A percentile compares a stretch with the other conserved stretches of the same genome.
Evolutionary conservation across 2,329 filamentous ascomycete genomes (phyloP).

Genomic region (Colletotrichum spaethianum): DNA sequence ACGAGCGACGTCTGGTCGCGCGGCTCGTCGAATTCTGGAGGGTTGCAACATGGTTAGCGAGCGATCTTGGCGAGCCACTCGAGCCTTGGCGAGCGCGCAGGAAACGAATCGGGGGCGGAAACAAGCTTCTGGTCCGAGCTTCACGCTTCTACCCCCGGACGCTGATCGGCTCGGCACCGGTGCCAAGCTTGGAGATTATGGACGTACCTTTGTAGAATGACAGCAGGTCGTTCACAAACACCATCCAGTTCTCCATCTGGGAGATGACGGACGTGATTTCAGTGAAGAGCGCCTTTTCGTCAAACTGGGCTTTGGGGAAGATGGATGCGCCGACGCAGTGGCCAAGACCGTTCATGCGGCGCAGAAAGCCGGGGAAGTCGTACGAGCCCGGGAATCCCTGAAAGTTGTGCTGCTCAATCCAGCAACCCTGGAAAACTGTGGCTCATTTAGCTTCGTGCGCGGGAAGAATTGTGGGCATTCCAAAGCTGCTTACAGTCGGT

Average conservation of each 20-base stretch:
- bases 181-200: background rate
- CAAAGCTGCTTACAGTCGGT: conserved; percentile 35
- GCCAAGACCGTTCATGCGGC: conserved; percentile 44
- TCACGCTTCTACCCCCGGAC: conserved; percentile 2
- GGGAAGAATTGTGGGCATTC: background rate
- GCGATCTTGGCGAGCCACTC: background rate
- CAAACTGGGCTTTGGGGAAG: conserved; percentile 35
- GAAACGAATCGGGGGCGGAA: background rate
- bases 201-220: conserved; percentile 43
- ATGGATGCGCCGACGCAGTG: conserved; percentile 41
- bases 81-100: background rate
- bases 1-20: conserved; percentile 44
- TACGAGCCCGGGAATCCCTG: conserved; percentile 39
- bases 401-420: conserved; percentile 45
- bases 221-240: conserved; percentile 43
- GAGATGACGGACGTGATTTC: conserved; percentile 43
- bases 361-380: conserved; percentile 44
- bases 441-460: background rate
- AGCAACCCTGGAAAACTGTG: conserved; percentile 43
- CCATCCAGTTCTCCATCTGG: conserved; percentile 44
- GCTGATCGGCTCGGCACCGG: background rate
- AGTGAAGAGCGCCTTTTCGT: conserved; percentile 39
- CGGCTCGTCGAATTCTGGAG: conserved; percentile 40
- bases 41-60: background rate
- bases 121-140: background rate